Evolutionary conservation across 768 basidiomycete genomes (phyloP).

Genomic region (Amanita inopinata): DNA sequence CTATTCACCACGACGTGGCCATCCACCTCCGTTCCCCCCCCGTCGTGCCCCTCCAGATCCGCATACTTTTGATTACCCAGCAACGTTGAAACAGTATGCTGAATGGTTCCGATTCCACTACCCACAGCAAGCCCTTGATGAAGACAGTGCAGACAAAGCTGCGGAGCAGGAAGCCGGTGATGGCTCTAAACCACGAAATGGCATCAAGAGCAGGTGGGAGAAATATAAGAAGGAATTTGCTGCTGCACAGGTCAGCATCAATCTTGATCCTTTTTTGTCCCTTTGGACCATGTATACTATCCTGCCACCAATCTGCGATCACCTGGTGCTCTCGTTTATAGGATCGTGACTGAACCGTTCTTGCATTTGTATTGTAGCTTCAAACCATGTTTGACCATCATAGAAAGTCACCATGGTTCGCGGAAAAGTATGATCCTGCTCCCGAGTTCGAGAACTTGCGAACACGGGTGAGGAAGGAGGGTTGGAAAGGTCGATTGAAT

Average conservation of each 20-base stretch:
- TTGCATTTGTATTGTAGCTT: constrained; percentile 53
- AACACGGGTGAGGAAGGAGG: constrained; percentile 70
- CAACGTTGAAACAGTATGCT: constrained; percentile 73
- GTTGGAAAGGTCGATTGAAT: constrained; percentile 69
- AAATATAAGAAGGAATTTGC: constrained; percentile 91
- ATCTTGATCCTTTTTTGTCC: constrained; percentile 13
- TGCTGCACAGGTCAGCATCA: constrained; percentile 68
- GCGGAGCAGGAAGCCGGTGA: constrained; percentile 79
- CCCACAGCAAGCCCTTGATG: constrained; percentile 69
- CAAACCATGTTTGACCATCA: constrained; percentile 95
- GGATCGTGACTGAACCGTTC: constrained; percentile 23
- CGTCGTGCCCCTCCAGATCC: constrained; percentile 70
- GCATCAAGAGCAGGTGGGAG: constrained; percentile 80
- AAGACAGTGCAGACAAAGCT: constrained; percentile 76
- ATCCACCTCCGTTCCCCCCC: constrained; percentile 34
- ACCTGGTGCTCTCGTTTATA: constrained; percentile 13
- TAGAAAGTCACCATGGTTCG: constrained; percentile 93
- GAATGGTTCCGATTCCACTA: constrained; percentile 80
- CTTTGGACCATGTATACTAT: constrained; percentile 19
- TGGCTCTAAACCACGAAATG: constrained; percentile 74
- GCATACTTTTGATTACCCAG: constrained; percentile 74
- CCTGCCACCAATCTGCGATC: constrained; percentile 15
- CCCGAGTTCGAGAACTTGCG: constrained; percentile 65
- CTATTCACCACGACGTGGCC: constrained; percentile 56
- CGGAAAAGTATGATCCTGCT: constrained; percentile 85